Conservation (phyloP, 129 eudicot species). For the Ambrosia trifida region DNA sequence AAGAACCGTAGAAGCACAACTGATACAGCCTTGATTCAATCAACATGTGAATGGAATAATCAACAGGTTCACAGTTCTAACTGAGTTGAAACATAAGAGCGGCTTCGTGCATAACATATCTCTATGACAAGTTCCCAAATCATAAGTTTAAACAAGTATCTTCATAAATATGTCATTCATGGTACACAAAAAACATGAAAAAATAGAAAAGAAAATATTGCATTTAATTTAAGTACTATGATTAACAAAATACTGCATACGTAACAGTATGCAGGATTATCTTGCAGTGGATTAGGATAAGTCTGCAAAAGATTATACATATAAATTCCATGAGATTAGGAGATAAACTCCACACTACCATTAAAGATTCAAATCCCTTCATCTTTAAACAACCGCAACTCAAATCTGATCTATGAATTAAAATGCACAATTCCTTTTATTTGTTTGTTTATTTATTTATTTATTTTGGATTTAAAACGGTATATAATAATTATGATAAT, state of each 20-base stretch:
- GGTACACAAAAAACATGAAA: too few species aligned
- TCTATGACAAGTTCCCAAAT: too few species aligned
- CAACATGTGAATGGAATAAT: too few species aligned
- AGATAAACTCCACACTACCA: constrained; percentile 1
- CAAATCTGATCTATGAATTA: constrained; percentile 5
- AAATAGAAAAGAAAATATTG: too few species aligned
- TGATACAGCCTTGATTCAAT: too few species aligned
- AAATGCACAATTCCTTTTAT: constrained; percentile 6
- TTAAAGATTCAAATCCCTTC: background rate
- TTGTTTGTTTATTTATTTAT: too few species aligned
- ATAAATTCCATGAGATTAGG: constrained; percentile 9
- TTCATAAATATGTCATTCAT: too few species aligned
- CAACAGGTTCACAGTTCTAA: too few species aligned
- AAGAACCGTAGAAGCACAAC: too few species aligned
- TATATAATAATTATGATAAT: constrained; percentile 2
- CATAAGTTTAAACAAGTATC: too few species aligned
- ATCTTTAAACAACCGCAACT: background rate
- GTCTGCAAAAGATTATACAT: constrained; percentile 49
- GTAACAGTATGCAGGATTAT: constrained; percentile 87
- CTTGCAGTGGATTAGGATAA: constrained; percentile 78
- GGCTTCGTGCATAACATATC: too few species aligned
- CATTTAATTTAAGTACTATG: background rate
- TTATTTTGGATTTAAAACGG: background rate
- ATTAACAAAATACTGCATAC: constrained; percentile 42
- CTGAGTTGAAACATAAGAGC: too few species aligned